Base-by-base conservation (phyloP, 169 alveolate species). In the Eimeria necatrix region DNA sequence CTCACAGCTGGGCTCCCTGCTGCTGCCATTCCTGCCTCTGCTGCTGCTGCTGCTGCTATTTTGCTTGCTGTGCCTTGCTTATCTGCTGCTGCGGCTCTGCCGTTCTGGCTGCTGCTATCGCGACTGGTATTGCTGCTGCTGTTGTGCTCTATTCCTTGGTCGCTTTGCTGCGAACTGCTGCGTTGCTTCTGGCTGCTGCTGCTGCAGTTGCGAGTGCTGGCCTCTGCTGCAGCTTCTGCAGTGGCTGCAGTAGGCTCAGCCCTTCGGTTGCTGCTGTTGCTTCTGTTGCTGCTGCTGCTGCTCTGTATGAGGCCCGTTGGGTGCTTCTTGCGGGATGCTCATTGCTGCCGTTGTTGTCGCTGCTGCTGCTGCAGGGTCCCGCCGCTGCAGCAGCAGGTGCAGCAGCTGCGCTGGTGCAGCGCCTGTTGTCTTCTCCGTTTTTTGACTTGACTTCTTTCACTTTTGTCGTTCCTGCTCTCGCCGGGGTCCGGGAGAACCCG, bases 401-500 rank as follows among this genome's bases (percentile, higher is more conserved):
- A 16, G 20, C 20, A 16, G 20, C 14, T 20, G 14, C 14, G 14
- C 20, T 59, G 70, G 14, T 70, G 80, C 80, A n/a, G 80, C 80
- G 80, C 18, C 80, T 70, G 46, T 46, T 70, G 46, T 24, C 49
- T 24, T 18, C 80, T 70, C 80, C 80, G 4, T 24, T 70, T 22
- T 70, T 70, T 7, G 10, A 14, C 0, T 24, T 70, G 41, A 70
- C 48, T 24, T 70, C 80, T 10, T 14, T 24, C 12, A 70, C 80
- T 9, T 24, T 70, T 70, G 46, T 24, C n/a, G 80, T 70, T 18
- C 80, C 80, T 70, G 80, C 80, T 2, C 41, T 70, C 22, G 80
- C 80, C 3, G 80, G 80, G 14, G 41, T 70, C 16, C 80, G 80
- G 22, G 12, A 14, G n/a, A 24, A n/a, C 46, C 80, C 80, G 49